Base-by-base conservation (phyloP, 257 asterid species). In the Rubia yunnanensis region DNA sequence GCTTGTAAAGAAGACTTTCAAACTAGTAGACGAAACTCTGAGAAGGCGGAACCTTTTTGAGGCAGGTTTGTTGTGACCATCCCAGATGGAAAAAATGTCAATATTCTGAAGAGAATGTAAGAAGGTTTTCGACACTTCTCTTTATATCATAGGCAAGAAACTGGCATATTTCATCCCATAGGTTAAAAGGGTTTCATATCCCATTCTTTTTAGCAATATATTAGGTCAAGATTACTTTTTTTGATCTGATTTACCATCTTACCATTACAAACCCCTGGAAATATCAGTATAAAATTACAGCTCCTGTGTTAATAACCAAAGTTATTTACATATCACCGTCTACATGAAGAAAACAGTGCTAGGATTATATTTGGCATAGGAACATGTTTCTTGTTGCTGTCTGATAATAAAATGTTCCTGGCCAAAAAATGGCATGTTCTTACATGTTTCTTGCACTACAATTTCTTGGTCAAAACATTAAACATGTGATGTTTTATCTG, bases 1-100 rank as follows among this genome's bases (percentile, higher is more conserved):
- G 83, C 96, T 94, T 36, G 97, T 94, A 74, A 94, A 94, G 88
- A 94, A 94, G 87, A 94, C 99, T 23, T 94, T 94, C 95, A 94
- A 94, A 81, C 84, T 94, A 72, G 96, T 94, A 1, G 97, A 94
- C 15, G 99, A 94, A 82, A 94, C 99, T 28, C 72, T 94, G 89
- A 88, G 95, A 72, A 85, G 97, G 85, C 79, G 99, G 75, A 94
- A 84, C 80, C 83, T 94, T 61, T 82, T 90, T 23, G 99, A 94
- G 81, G 99, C 99, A 5, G 99, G 99, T 64, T 74, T 92, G 49
- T 81, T 92, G 83, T 89, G 81, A 92, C 71, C 62, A 2, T 34
- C 32, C n/a, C 17, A 41, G 54, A 53, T 13, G 62, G 64, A 35
- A 66, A 35, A 66, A 66, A 68, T 69, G 78, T 72, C 73, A 53